These are phyloP conservation scores for Saccharomyces hybrid DNA, from an alignment of 1,139 yeast genomes.

Conservation along the genomic window DNA sequence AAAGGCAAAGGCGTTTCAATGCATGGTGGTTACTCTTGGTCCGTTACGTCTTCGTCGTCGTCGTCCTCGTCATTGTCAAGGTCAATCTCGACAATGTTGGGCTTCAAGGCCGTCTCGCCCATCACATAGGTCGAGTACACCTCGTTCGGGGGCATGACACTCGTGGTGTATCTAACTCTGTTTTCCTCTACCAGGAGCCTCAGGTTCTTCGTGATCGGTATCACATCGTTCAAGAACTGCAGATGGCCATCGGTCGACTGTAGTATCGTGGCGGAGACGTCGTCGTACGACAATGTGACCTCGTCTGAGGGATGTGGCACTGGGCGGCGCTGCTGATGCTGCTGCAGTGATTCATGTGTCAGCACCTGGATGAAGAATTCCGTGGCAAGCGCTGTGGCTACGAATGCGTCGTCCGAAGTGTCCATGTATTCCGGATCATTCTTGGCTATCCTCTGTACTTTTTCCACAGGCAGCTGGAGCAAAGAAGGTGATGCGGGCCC, in stretches of 20 bases:
- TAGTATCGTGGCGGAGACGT: conserved; percentile 52
- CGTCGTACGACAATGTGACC: conserved; percentile 43
- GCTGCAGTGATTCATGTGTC: conserved; percentile 64
- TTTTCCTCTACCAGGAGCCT: conserved; percentile 40
- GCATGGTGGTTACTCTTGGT: background rate
- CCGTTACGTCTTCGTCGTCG: background rate
- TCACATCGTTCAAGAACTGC: conserved; percentile 56
- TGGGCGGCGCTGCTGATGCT: background rate
- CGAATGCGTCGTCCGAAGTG: conserved; percentile 71
- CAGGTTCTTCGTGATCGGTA: conserved; percentile 48
- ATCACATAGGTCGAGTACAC: background rate
- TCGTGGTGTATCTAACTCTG: conserved; percentile 35
- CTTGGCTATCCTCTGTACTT: conserved; percentile 75
- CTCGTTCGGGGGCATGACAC: background rate
- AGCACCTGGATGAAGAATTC: conserved; percentile 75
- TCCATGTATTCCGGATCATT: conserved; percentile 79
- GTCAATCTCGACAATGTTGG: conserved; percentile 3
- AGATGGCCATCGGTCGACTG: conserved; percentile 57
- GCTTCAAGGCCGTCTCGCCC: conserved; percentile 3
- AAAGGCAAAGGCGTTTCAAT: background rate
- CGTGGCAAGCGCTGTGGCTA: conserved; percentile 79
- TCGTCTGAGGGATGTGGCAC: too few relatives aligned
- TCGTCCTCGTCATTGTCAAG: conserved; percentile 1
- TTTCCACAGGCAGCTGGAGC: conserved; percentile 54
- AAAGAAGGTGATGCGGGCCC: background rate